Percentiles rank a stretch among this genome's conserved stretches.
These are phyloP conservation scores for Sordaria brevicollis DNA, from an alignment of 495 filamentous ascomycete genomes.

Conservation along the genomic window DNA sequence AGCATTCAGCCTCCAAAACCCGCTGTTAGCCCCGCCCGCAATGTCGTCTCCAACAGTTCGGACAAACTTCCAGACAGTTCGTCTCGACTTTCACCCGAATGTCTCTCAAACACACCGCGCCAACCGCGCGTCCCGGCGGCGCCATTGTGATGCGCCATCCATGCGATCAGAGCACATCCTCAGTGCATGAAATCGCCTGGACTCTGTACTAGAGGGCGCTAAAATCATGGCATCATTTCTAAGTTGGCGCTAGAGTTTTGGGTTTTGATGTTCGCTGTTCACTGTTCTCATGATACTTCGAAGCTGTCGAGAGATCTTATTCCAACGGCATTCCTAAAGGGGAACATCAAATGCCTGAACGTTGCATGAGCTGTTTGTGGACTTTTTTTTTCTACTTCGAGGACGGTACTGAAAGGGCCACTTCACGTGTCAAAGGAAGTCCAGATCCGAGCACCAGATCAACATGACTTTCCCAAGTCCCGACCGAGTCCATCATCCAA, in stretches of 20 bases:
- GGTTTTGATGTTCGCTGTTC: background rate
- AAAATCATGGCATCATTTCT: background rate
- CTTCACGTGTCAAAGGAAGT: no score
- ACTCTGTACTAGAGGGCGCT: background rate
- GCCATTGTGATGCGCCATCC: background rate
- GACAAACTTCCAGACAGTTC: background rate
- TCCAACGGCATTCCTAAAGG: background rate
- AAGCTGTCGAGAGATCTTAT: background rate
- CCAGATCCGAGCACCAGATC: no score
- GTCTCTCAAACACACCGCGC: background rate
- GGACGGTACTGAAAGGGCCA: no score
- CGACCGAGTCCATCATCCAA: no score
- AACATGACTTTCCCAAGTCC: no score
- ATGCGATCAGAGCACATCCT: background rate
- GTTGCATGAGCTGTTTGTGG: no score
- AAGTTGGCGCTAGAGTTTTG: background rate
- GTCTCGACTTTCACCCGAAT: background rate
- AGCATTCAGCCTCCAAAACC: background rate
- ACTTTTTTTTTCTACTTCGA: no score
- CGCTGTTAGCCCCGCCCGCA: background rate
- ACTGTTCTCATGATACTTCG: background rate
- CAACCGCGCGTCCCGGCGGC: background rate
- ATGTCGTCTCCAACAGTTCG: background rate
- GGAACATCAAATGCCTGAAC: background rate
- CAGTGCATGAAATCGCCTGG: background rate